phyloP scores from a whole-genome alignment of 1,139 yeast species.

The Hemisphaericaspora xylofermentans region DNA sequence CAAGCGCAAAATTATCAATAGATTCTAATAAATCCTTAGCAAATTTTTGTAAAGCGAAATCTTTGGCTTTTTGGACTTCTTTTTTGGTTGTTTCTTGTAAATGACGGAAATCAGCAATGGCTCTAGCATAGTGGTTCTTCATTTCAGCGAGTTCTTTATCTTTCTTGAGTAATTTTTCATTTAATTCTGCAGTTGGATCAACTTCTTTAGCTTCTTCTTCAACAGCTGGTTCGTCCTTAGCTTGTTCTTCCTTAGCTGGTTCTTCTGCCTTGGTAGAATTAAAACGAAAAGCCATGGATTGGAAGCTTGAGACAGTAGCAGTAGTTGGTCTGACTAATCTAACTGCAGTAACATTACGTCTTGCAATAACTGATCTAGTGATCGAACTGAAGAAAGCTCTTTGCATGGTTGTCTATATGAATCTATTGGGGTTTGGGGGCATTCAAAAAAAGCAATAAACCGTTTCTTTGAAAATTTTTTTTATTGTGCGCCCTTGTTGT shows the following conservation, averaged over 20 bases:
- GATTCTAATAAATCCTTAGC: constrained; percentile 90
- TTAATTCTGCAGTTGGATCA: constrained; percentile 42
- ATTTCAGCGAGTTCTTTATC: constrained; percentile 80
- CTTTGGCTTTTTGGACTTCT: constrained; percentile 84
- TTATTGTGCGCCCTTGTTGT: not conserved
- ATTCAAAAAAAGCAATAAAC: constrained; percentile 19
- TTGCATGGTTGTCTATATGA: constrained; percentile 25
- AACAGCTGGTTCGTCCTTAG: constrained; percentile 12
- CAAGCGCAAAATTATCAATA: constrained; percentile 87
- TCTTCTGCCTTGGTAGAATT: constrained; percentile 21
- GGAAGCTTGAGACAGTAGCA: constrained; percentile 11
- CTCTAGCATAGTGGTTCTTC: constrained; percentile 79
- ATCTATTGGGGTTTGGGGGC: constrained; percentile 17
- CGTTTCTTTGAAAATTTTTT: constrained; percentile 3
- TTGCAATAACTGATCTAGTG: constrained; percentile 24
- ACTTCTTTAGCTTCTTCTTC: constrained; percentile 18
- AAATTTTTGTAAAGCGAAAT: constrained; percentile 89
- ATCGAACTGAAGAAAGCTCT: constrained; percentile 30
- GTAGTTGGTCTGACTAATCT: constrained; percentile 19
- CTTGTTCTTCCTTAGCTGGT: constrained; percentile 7
- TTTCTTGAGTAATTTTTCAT: constrained; percentile 59
- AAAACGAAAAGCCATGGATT: constrained; percentile 20
- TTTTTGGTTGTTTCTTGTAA: constrained; percentile 87
- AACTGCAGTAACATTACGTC: constrained; percentile 17
- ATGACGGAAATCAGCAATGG: constrained; percentile 91